Percentiles rank a stretch among this genome's conserved stretches.
phyloP scores from a whole-genome alignment of 192 early-diverging fungal genomes.

The Oehlia diaphana region DNA sequence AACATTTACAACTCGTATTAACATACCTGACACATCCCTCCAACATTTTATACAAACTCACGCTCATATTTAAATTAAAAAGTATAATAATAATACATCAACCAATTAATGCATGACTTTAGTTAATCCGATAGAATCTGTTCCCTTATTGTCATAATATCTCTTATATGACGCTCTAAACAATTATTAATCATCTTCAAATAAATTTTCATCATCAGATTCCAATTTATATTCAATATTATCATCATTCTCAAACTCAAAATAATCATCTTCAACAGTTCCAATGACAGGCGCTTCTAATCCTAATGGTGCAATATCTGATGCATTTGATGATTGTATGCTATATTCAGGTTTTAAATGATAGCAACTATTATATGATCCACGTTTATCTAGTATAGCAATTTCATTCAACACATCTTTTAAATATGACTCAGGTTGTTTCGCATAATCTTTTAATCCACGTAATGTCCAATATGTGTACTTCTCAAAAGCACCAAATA shows the following conservation, averaged over 20 bases:
- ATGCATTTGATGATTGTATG: constrained; percentile 41
- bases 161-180: too few species aligned
- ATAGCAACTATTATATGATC: constrained; percentile 78
- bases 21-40: too few species aligned
- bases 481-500: constrained; percentile 80
- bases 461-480: constrained; percentile 86
- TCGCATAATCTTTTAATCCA: constrained; percentile 75
- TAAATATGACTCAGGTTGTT: constrained; percentile 79
- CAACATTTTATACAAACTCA: too few species aligned
- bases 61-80: too few species aligned
- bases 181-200: not conserved
- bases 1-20: too few species aligned
- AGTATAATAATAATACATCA: too few species aligned
- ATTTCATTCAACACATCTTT: constrained; percentile 84
- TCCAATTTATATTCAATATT: constrained; percentile 37
- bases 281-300: constrained; percentile 20
- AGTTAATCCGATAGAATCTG: too few species aligned
- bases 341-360: constrained; percentile 84
- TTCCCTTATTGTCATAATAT: too few species aligned
- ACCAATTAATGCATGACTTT: too few species aligned
- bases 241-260: constrained; percentile 40
- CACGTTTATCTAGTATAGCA: constrained; percentile 78
- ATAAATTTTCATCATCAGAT: constrained; percentile 35
- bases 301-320: constrained; percentile 2
- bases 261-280: constrained; percentile 22